Base-by-base conservation (phyloP, 306 rosid genomes). In the Pterocarpus macrocarpus region DNA sequence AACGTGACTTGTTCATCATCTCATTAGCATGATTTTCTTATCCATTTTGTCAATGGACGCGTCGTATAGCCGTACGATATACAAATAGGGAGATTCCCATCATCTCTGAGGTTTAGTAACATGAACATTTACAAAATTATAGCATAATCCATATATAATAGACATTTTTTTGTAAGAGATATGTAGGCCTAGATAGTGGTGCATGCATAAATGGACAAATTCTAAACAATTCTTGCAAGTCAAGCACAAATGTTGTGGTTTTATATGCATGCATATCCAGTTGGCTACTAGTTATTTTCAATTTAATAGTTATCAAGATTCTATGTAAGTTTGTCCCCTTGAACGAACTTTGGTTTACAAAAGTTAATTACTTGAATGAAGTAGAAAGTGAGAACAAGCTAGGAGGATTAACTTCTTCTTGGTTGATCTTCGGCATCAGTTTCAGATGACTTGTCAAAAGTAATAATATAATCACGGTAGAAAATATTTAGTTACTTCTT, bases 31-130 rank as follows among this genome's bases (percentile, higher is more conserved):
- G 1, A 15, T 43, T 78, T 69, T 68, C 45, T 66, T 67, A 50
- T 65, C 38, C 38, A 62, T 33, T 12, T 28, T 77, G 11, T 76
- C 62, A 76, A 63, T 22, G 72, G 62, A 62, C 44, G 16, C 30
- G 5, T 52, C 1, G 36, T 73, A 41, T 8, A 43, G 6, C 50
- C 35, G 50, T 76, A 63, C 63, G n/a, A 33, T 3, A 64, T n/a
- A 36, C 69, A 64, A 64, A 64, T 3, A 62, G 55, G 1, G 17
- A 63, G 71, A 45, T 57, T 32, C 63, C 50, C 64, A 34, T 38
- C 33, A 38, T 34, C 49, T 33, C 35, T 45, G n/a, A 33, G 7
- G 7, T 22, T 34, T 53, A 17, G 12, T 39, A 55, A 55, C 38
- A 56, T 41, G 7, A 38, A 3, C 44, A 13, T 14, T 15, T 13